Evolutionary conservation across 768 basidiomycete species (phyloP).

Genomic region (Scleroderma citrinum): DNA sequence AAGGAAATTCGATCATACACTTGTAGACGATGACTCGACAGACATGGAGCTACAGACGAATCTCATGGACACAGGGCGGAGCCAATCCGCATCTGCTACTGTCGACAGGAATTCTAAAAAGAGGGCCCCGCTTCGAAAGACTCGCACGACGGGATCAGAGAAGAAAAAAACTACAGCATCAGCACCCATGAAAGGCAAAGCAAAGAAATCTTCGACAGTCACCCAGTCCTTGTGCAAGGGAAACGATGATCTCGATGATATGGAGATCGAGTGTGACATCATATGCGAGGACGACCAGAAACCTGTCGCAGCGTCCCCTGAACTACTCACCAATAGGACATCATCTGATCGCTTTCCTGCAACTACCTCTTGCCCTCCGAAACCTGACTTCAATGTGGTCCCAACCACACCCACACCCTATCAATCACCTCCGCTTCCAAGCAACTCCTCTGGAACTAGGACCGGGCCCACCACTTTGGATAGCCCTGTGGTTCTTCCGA

Average conservation of each 20-base stretch:
- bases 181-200: conserved; percentile 20
- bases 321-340: neutral
- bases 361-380: neutral
- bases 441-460: neutral
- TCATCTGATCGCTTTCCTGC: neutral
- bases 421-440: neutral
- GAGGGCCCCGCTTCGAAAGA: conserved; percentile 38
- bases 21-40: conserved; percentile 59
- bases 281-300: conserved; percentile 2
- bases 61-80: conserved; percentile 42
- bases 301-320: neutral
- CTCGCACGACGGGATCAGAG: conserved; percentile 36
- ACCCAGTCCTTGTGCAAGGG: conserved; percentile 43
- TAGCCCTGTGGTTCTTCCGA: neutral
- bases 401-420: neutral
- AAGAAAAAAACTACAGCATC: conserved; percentile 15
- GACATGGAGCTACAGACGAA: conserved; percentile 65
- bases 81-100: conserved; percentile 41
- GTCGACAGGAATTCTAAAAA: conserved; percentile 26
- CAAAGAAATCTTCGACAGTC: conserved; percentile 18
- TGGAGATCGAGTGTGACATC: conserved; percentile 46
- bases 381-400: neutral
- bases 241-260: conserved; percentile 49
- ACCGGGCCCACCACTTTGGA: neutral
- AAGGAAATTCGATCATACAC: conserved; percentile 42